phyloP scores from a whole-genome alignment of 352 stramenopile genomes.

The Bremia lactucae region DNA sequence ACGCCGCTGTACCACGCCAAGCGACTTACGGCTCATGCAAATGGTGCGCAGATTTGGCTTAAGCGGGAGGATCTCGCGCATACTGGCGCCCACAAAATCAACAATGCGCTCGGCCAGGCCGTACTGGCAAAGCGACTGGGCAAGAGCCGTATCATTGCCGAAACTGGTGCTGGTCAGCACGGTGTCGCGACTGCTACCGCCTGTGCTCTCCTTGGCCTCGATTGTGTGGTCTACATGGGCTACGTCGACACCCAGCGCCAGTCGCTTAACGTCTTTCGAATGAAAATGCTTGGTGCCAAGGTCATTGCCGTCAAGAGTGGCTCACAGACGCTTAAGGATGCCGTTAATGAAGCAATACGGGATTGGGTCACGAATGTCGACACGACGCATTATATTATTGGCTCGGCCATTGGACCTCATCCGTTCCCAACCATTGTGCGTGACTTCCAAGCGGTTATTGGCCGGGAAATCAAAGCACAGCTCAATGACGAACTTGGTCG shows the following conservation, averaged over 20 bases:
- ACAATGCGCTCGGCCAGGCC: slow-evolving; percentile 96
- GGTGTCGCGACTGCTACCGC: slow-evolving; percentile 95
- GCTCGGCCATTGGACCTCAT: slow-evolving; percentile 94
- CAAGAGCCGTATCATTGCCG: slow-evolving; percentile 96
- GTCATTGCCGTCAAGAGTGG: slow-evolving; percentile 95
- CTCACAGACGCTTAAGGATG: slow-evolving; percentile 96
- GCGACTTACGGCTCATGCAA: slow-evolving; percentile 89
- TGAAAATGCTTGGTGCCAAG: slow-evolving; percentile 99
- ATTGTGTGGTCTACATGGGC: slow-evolving; percentile 98
- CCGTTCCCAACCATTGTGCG: slow-evolving; percentile 97
- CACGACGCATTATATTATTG: slow-evolving; percentile 98
- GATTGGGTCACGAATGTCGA: slow-evolving; percentile 99
- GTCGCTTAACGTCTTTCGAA: slow-evolving; percentile 97
- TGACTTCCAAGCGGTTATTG: slow-evolving; percentile 97
- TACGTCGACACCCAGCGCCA: slow-evolving; percentile 96
- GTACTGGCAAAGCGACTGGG: slow-evolving; percentile 92
- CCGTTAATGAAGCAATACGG: slow-evolving; percentile 97
- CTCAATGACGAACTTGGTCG: slow-evolving; percentile 91
- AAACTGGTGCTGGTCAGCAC: slow-evolving; percentile 97
- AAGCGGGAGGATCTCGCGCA: slow-evolving; percentile 97
- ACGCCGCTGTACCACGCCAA: slow-evolving; percentile 96
- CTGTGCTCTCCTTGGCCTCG: slow-evolving; percentile 91
- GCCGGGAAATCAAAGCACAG: slow-evolving; percentile 89
- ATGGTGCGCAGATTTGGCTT: slow-evolving; percentile 94
- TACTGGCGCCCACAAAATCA: slow-evolving; percentile 99